Evolutionary conservation across 257 asterid genomes (phyloP).

Genomic region (Nicotiana sylvestris): DNA sequence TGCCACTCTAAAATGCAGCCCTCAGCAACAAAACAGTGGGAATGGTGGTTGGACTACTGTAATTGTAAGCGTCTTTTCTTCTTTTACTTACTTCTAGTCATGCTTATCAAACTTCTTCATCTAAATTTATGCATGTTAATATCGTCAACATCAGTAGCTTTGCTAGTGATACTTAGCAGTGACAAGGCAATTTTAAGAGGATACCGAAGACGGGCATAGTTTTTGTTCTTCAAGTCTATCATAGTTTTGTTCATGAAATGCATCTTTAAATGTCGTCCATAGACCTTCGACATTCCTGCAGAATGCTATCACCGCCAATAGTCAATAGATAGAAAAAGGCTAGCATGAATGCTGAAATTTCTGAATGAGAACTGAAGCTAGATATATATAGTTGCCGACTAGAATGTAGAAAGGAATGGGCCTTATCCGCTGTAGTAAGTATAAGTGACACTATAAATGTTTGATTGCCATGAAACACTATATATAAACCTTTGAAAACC

Average conservation of each 20-base stretch:
- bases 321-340: too few species aligned
- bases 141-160: background rate
- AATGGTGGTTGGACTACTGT: constrained; percentile 76
- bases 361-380: background rate
- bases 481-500: background rate
- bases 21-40: constrained; percentile 41
- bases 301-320: too few species aligned
- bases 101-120: background rate
- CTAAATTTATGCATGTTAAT: background rate
- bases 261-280: background rate
- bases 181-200: background rate
- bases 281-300: too few species aligned
- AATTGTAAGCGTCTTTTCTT: constrained; percentile 43
- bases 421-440: background rate
- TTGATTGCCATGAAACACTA: background rate
- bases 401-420: background rate
- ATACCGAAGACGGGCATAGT: background rate
- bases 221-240: background rate
- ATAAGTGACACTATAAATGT: background rate
- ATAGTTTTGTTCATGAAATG: background rate
- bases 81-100: background rate
- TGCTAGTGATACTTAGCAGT: background rate
- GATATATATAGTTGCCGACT: background rate
- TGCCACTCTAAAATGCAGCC: constrained; percentile 70
- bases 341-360: background rate